Base-by-base conservation (phyloP, 441 rosid genomes). In the Euphorbia corollata region DNA sequence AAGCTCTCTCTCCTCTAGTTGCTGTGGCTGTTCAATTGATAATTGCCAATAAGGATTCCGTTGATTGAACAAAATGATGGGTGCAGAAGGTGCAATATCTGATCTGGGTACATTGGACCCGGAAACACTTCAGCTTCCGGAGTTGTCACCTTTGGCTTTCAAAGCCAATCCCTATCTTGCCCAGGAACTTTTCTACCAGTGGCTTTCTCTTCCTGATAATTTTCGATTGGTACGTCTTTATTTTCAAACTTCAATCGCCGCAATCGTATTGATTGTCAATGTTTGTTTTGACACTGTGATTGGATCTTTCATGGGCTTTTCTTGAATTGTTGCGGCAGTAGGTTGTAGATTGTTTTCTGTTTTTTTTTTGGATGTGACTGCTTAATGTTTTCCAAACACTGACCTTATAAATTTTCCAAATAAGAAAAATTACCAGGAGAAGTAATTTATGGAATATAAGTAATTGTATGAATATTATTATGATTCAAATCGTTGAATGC, bases 171-270 rank as follows among this genome's bases (percentile, higher is more conserved):
- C 84, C 55, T 72, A 72, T 45, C 74, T 85, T 54, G 86, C 85
- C n/a, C 84, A 86, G 63, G 74, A 75, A 47, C 78, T 90, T 69
- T 90, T 86, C 81, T 83, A 84, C 32, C 86, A 77, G 74, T 92
- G 98, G 97, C 97, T 90, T 75, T 90, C 98, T 20, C 88, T 88
- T 32, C 88, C 93, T 4, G 88, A 87, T 23, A 81, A 89, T 72
- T 65, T 50, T 55, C 83, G 80, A 48, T 79, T 83, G 97, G 97
- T 90, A 84, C n/a, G 27, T 18, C 23, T 22, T 18, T 1, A 39
- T 27, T 4, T 27, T 4, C 32, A 27, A 1, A 4, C 23, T 1
- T 36, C 43, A 0, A 38, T 57, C 48, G 5, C 10, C 36, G 30
- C 34, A 3, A 22, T 39, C 68, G 41, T 30, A 34, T 30, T 65